Percentiles rank a stretch among this genome's conserved stretches.
Evolutionary conservation across 345 rosid species (phyloP).

Genomic region (Rhodamnia argentea): DNA sequence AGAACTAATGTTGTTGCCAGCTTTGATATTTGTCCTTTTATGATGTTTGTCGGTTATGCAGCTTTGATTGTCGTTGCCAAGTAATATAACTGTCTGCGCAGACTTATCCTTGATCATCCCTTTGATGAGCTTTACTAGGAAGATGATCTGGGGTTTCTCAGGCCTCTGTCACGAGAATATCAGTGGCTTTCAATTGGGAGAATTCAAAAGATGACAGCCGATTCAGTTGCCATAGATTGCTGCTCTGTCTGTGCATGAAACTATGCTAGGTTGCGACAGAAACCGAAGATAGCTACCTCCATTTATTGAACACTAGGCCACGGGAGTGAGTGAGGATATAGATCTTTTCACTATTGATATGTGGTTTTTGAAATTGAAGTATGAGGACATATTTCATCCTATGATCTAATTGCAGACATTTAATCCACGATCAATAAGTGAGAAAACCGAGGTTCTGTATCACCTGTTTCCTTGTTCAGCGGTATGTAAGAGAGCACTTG

Average conservation of each 20-base stretch:
- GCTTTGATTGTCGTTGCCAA: background rate
- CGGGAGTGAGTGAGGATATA: background rate
- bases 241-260: background rate
- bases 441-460: background rate
- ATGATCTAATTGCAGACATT: background rate
- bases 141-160: background rate
- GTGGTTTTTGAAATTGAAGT: fast-evolving
- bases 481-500: background rate
- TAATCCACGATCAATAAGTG: background rate
- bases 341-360: background rate
- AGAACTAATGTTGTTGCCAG: background rate
- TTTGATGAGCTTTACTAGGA: background rate
- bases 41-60: too few relatives aligned
- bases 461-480: background rate
- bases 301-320: background rate
- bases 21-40: too few relatives aligned
- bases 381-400: background rate
- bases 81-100: fast-evolving
- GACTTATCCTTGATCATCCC: background rate
- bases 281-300: background rate
- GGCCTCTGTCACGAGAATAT: background rate
- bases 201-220: fast-evolving
- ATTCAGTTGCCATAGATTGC: background rate
- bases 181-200: background rate
- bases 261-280: background rate